Evolutionary conservation across 2,329 filamentous ascomycete genomes (phyloP), one percentile per base, ranked within the genome.

Genomic region (Aspergillus sojae): DNA sequence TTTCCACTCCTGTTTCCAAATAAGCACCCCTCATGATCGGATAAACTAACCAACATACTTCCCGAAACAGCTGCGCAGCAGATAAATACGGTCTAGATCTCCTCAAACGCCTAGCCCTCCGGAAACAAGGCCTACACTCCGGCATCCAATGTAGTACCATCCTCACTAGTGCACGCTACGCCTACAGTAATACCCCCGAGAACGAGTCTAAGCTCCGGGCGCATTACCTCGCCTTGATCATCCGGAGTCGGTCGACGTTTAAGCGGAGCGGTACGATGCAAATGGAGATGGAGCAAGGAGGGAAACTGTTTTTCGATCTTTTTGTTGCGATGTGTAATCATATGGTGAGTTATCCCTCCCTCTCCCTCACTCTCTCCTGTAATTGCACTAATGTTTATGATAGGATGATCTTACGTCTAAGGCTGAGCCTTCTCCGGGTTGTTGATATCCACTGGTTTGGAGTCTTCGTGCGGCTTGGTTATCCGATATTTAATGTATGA

Each of bases 201-300:
- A 91, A 85, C 26, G 94, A 97, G 82, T 94, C 91, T n/a, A 94
- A 94, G 79, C 85, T 97, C 60, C 87, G 94, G 63, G 93, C 93
- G 28, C 93, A 97, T 79, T 97, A 96, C 72, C 88, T 97, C 43
- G 93, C 94, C 21, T 88, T 97, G 74, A 96, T 97, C 79, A 96
- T 97, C 75, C 89, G 93, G 68, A 92, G 90, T 71, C 88, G 94
- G 69, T 86, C 87, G 74, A 96, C 92, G 2, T 97, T 97, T 81
- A 97, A 96, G 84, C 86, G 92, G 61, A 96, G 93, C 78, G 93
- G 93, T 60, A 97, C 93, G 4, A 96, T 97, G 93, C 94, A 97
- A 80, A 87, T 92, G 70, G 93, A 97, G 81, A 97, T 97, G 93
- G 91, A 91, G 77, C 87, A 88, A 65, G 94, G 94, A 32, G 92